Evolutionary conservation across 1,284 basidiomycete species (phyloP).

Genomic region (Cutaneotrichosporon spelunceum): DNA sequence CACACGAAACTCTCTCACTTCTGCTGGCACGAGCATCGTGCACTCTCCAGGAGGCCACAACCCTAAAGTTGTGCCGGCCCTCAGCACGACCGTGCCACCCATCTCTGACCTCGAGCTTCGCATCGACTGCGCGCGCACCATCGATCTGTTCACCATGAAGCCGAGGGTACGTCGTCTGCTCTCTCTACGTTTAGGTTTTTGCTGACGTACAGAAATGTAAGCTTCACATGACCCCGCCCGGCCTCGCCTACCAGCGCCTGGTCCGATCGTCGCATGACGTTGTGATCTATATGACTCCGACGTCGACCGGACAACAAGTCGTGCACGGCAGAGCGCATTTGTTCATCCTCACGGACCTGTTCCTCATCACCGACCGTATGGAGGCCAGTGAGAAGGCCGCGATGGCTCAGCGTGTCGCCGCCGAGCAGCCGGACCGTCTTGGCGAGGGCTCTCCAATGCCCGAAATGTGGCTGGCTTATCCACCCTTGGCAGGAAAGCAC

Average conservation of each 20-base stretch:
- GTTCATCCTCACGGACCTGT: slow-evolving; percentile 86
- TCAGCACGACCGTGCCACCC: slow-evolving; percentile 50
- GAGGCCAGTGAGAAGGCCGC: slow-evolving; percentile 59
- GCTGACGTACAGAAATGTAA: slow-evolving; percentile 66
- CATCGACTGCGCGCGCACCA: slow-evolving; percentile 70
- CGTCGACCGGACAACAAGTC: slow-evolving; percentile 68
- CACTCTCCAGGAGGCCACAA: slow-evolving; percentile 38
- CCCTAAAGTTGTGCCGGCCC: slow-evolving; percentile 25
- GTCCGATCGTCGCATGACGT: slow-evolving; percentile 73
- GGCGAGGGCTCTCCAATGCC: slow-evolving; percentile 57
- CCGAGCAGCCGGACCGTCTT: slow-evolving; percentile 47
- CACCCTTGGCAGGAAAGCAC: slow-evolving; percentile 92
- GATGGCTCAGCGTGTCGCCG: slow-evolving; percentile 45
- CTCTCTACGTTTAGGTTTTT: not conserved
- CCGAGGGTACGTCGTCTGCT: slow-evolving; percentile 81
- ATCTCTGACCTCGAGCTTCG: slow-evolving; percentile 75
- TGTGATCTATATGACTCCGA: slow-evolving; percentile 72
- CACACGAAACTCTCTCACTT: slow-evolving; percentile 39
- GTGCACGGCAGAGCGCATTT: slow-evolving; percentile 75
- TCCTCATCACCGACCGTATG: slow-evolving; percentile 83
- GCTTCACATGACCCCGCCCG: slow-evolving; percentile 81
- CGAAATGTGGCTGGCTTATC: slow-evolving; percentile 93
- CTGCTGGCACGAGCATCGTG: slow-evolving; percentile 38
- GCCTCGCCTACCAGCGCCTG: slow-evolving; percentile 73
- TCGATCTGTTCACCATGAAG: slow-evolving; percentile 96